Conservation (phyloP, 805 yeast species). For the Peterozyma xylosa region DNA sequence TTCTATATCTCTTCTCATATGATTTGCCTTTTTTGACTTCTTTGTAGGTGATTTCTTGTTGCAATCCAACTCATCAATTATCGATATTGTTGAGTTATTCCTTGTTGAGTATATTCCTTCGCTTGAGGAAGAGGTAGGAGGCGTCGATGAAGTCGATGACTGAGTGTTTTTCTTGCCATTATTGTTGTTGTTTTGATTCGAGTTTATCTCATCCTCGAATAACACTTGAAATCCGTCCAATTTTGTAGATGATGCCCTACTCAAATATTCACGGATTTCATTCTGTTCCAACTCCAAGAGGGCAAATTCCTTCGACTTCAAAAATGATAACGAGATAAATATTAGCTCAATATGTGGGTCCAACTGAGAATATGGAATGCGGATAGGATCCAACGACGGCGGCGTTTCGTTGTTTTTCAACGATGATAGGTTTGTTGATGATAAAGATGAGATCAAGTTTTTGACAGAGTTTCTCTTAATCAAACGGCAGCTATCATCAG, state of each 20-base stretch:
- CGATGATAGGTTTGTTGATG: slow-evolving; percentile 6
- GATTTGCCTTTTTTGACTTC: background rate
- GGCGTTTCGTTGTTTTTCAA: background rate
- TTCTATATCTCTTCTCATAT: slow-evolving; percentile 46
- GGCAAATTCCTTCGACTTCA: slow-evolving; percentile 72
- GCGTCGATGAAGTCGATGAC: background rate
- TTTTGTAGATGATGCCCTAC: slow-evolving; percentile 43
- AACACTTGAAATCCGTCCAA: slow-evolving; percentile 23
- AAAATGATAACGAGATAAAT: slow-evolving; percentile 69
- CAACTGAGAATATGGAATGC: slow-evolving; percentile 46
- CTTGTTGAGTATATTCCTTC: background rate
- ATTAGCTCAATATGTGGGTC: slow-evolving; percentile 73
- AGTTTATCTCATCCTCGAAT: slow-evolving; percentile 14
- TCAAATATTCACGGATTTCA: slow-evolving; percentile 75
- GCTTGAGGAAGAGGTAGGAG: background rate
- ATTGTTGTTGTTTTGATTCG: background rate
- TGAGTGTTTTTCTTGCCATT: background rate
- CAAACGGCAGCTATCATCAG: slow-evolving; percentile 11
- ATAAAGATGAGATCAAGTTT: slow-evolving; percentile 9
- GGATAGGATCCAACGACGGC: slow-evolving; percentile 2
- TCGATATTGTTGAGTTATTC: slow-evolving; percentile 3
- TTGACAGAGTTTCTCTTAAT: slow-evolving; percentile 3
- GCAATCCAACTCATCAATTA: background rate
- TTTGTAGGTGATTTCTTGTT: background rate
- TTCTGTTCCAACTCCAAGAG: slow-evolving; percentile 84